phyloP scores from a whole-genome alignment of 352 stramenopile genomes.

The Globisporangium viniferum region DNA sequence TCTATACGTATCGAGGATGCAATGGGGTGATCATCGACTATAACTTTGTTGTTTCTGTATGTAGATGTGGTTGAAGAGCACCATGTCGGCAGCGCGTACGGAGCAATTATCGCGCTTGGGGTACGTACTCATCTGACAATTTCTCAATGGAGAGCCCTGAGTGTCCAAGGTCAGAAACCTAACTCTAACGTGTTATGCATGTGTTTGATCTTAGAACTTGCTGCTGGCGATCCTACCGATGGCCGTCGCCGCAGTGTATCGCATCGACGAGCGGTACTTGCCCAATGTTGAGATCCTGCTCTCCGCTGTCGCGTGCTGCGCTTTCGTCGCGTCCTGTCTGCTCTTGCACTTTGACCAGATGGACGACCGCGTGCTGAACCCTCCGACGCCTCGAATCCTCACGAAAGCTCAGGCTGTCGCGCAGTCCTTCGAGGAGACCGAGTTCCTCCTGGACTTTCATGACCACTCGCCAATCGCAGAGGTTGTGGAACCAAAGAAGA shows the following conservation, averaged over 20 bases:
- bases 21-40: background rate
- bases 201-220: slow-evolving; percentile 32
- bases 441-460: slow-evolving; percentile 13
- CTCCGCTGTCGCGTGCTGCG: slow-evolving; percentile 17
- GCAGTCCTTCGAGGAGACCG: slow-evolving; percentile 17
- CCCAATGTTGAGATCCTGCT: slow-evolving; percentile 38
- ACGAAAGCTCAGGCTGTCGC: slow-evolving; percentile 17
- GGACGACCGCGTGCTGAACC: slow-evolving; percentile 28
- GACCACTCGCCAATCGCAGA: slow-evolving; percentile 2
- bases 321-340: slow-evolving; percentile 22
- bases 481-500: slow-evolving; percentile 2
- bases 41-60: background rate
- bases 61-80: slow-evolving; percentile 68
- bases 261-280: slow-evolving; percentile 34
- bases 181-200: background rate
- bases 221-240: slow-evolving; percentile 38
- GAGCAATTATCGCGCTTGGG: slow-evolving; percentile 68
- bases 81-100: slow-evolving; percentile 77
- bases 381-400: slow-evolving; percentile 26
- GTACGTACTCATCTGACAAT: slow-evolving; percentile 12
- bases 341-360: slow-evolving; percentile 24
- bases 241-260: slow-evolving; percentile 34
- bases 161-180: background rate
- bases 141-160: background rate
- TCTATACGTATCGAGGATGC: background rate